Evolutionary conservation across 176 grass and related monocot genomes (phyloP).

Genomic region (Zoysia japonica): DNA sequence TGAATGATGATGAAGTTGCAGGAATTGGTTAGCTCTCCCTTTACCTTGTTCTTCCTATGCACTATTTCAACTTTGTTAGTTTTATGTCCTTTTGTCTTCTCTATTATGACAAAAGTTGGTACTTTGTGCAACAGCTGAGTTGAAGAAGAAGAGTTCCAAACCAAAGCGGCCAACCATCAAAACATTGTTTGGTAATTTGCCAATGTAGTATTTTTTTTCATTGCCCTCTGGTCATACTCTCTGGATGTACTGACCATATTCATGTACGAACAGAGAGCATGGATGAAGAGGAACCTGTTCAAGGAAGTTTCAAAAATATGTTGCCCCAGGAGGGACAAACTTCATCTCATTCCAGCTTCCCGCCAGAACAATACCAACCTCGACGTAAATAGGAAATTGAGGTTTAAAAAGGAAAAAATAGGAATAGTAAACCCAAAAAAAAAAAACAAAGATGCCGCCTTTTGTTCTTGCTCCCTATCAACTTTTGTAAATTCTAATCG

Average conservation of each 20-base stretch:
- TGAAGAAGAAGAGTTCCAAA: constrained; percentile 96
- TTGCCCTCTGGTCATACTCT: background rate
- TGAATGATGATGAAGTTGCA: constrained; percentile 88
- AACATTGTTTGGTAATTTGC: constrained; percentile 86
- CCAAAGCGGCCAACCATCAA: constrained; percentile 98
- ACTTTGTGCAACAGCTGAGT: constrained; percentile 63
- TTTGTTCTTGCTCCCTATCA: constrained; percentile 42
- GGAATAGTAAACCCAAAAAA: constrained; percentile 48
- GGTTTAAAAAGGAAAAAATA: constrained; percentile 52
- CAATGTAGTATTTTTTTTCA: background rate
- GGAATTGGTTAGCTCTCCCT: constrained; percentile 69
- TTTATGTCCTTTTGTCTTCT: background rate
- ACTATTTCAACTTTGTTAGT: constrained; percentile 3
- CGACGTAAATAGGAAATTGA: constrained; percentile 79
- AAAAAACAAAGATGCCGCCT: constrained; percentile 22
- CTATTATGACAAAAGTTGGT: constrained; percentile 44
- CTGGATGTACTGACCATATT: constrained; percentile 26
- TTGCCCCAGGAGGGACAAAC: constrained; percentile 80
- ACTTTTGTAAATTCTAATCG: constrained; percentile 60
- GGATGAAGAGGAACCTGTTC: constrained; percentile 60
- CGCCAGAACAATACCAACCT: constrained; percentile 77
- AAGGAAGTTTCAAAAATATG: constrained; percentile 88
- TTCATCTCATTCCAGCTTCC: constrained; percentile 74
- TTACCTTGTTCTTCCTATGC: background rate
- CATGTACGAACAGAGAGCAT: constrained; percentile 59